Evolutionary conservation across 345 rosid species (phyloP).

Genomic region (Turnera subulata): DNA sequence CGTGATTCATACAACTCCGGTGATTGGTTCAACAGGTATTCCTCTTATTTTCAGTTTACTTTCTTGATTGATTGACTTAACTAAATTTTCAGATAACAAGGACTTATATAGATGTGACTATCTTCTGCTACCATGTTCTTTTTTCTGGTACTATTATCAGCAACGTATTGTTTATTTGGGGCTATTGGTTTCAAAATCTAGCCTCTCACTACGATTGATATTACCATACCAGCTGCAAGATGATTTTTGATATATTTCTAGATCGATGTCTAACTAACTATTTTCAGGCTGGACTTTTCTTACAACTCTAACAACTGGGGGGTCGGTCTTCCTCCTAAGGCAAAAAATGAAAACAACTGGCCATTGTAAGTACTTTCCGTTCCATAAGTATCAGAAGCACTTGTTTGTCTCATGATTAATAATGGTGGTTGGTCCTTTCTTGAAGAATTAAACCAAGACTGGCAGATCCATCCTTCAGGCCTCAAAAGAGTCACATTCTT

Average conservation of each 20-base stretch:
- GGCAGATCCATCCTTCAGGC: slow-evolving; percentile 82
- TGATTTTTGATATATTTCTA: neutral
- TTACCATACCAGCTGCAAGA: too few species aligned
- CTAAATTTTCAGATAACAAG: neutral
- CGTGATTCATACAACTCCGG: slow-evolving; percentile 98
- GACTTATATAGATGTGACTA: too few species aligned
- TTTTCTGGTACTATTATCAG: too few species aligned
- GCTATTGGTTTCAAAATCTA: too few species aligned
- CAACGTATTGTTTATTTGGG: too few species aligned
- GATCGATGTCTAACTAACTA: slow-evolving; percentile 4
- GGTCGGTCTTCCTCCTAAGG: slow-evolving; percentile 88
- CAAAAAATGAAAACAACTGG: slow-evolving; percentile 80
- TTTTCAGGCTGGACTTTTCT: slow-evolving; percentile 75
- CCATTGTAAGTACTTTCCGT: slow-evolving; percentile 51
- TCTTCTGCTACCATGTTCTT: too few species aligned
- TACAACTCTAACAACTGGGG: slow-evolving; percentile 87
- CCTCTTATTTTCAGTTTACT: slow-evolving; percentile 8
- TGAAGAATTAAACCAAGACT: slow-evolving; percentile 82
- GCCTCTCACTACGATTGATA: too few species aligned
- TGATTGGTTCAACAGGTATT: slow-evolving; percentile 94
- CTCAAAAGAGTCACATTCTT: slow-evolving; percentile 64
- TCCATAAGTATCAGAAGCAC: neutral
- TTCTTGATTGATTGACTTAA: neutral
- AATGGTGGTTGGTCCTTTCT: neutral
- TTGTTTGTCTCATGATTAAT: too few species aligned